phyloP scores from a whole-genome alignment of 345 rosid genomes.

The Kernera saxatilis region DNA sequence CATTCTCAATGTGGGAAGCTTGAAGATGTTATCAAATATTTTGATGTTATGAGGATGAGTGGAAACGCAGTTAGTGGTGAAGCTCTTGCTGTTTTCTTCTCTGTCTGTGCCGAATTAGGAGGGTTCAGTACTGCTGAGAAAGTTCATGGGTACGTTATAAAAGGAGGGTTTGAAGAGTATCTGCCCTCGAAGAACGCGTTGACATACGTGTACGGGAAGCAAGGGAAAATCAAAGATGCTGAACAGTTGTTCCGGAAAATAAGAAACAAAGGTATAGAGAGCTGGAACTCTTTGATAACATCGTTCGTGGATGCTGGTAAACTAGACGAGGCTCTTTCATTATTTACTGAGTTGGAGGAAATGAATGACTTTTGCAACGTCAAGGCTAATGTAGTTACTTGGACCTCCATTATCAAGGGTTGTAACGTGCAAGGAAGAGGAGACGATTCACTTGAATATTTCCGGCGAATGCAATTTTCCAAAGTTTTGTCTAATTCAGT shows the following conservation, averaged over 20 bases:
- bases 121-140: constrained; percentile 29
- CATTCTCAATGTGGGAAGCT: constrained; percentile 46
- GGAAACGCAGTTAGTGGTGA: constrained; percentile 36
- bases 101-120: constrained; percentile 43
- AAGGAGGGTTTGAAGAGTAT: constrained; percentile 53
- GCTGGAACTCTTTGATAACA: constrained; percentile 69
- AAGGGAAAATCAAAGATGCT: constrained; percentile 42
- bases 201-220: constrained; percentile 50
- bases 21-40: constrained; percentile 40
- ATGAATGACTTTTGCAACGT: constrained; percentile 17
- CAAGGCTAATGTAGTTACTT: constrained; percentile 60
- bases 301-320: constrained; percentile 54
- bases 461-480: constrained; percentile 51
- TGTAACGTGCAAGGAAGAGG: constrained; percentile 53
- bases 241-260: constrained; percentile 38
- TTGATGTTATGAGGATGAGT: constrained; percentile 46
- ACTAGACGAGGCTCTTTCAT: constrained; percentile 46
- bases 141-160: constrained; percentile 52
- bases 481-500: constrained; percentile 42
- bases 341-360: constrained; percentile 46
- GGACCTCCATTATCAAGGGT: constrained; percentile 66
- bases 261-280: constrained; percentile 44
- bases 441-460: constrained; percentile 46
- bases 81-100: constrained; percentile 56
- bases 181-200: constrained; percentile 54